These are phyloP conservation scores for Lactarius sp. DNA, from an alignment of 768 basidiomycete genomes.

Conservation along the genomic window DNA sequence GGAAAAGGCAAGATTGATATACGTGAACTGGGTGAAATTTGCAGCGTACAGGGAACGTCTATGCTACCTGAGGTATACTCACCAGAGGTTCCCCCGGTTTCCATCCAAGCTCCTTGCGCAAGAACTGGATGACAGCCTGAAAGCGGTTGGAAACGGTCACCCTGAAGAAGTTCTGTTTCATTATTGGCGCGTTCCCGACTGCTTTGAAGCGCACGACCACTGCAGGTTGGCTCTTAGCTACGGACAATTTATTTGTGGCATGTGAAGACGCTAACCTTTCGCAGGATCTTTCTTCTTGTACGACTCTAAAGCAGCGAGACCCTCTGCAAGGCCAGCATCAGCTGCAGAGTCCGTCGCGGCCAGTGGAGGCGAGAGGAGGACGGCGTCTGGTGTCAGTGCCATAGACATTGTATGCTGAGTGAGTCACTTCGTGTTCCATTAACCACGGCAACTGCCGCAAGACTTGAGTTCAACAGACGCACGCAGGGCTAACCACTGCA, in stretches of 20 bases:
- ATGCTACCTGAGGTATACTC: constrained; percentile 27
- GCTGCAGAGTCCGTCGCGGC: constrained; percentile 4
- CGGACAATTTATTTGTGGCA: not conserved
- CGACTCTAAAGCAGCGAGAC: constrained; percentile 67
- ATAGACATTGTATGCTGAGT: not conserved
- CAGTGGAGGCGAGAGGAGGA: constrained; percentile 5
- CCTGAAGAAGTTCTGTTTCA: constrained; percentile 99
- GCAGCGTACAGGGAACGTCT: not conserved
- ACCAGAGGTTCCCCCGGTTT: constrained; percentile 84
- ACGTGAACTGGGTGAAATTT: constrained; percentile 50
- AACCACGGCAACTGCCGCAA: not conserved
- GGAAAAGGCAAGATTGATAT: constrained; percentile 73
- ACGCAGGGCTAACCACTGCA: too few species aligned
- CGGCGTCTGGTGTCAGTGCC: constrained; percentile 21
- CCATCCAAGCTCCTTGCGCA: constrained; percentile 86
- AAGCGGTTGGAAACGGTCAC: constrained; percentile 93
- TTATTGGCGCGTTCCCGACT: constrained; percentile 95
- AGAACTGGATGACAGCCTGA: constrained; percentile 90
- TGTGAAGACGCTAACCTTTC: constrained; percentile 50
- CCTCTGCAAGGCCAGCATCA: constrained; percentile 37
- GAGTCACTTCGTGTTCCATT: too few species aligned
- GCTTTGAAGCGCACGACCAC: constrained; percentile 98
- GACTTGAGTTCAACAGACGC: not conserved
- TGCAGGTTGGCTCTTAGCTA: constrained; percentile 31
- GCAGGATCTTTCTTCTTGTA: constrained; percentile 84